Evolutionary conservation across 371 early-diverging fungal genomes (phyloP).

Genomic region (Rhizopus stolonifer): DNA sequence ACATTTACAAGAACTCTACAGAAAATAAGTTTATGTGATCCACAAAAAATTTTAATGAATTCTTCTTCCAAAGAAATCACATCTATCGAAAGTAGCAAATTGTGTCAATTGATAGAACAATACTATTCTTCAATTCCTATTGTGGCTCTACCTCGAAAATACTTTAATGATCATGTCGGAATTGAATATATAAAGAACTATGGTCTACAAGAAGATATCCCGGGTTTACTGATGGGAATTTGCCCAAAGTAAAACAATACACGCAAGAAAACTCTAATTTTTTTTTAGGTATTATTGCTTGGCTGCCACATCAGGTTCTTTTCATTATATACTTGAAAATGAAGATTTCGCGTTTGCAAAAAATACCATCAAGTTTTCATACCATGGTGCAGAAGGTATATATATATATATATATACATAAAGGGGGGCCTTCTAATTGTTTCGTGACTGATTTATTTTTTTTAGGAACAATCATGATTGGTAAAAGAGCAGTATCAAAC

Average conservation of each 20-base stretch:
- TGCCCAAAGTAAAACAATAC: slow-evolving; percentile 39
- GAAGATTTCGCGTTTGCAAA: slow-evolving; percentile 50
- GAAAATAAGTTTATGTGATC: slow-evolving; percentile 58
- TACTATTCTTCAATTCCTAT: slow-evolving; percentile 44
- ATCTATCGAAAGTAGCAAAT: slow-evolving; percentile 41
- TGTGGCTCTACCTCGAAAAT: slow-evolving; percentile 50
- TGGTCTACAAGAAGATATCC: slow-evolving; percentile 44
- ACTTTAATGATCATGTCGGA: slow-evolving; percentile 61
- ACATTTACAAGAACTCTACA: slow-evolving; percentile 65
- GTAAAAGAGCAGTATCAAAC: slow-evolving; percentile 21
- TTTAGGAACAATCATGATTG: slow-evolving; percentile 60
- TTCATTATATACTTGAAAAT: slow-evolving; percentile 57
- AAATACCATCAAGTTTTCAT: slow-evolving; percentile 66
- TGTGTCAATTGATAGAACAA: slow-evolving; percentile 50
- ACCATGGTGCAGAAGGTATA: slow-evolving; percentile 55
- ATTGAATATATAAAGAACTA: slow-evolving; percentile 47
- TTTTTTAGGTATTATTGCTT: slow-evolving; percentile 55
- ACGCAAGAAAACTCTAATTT: background rate
- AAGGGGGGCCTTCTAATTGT: too few relatives aligned
- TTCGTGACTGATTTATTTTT: too few relatives aligned
- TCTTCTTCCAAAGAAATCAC: too few relatives aligned
- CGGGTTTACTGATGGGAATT: slow-evolving; percentile 39
- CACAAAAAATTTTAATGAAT: slow-evolving; percentile 50
- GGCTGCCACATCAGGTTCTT: slow-evolving; percentile 51
- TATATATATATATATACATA: too few relatives aligned